Conservation (phyloP, 2,329 filamentous ascomycete species). For the Nemania diffusa region DNA sequence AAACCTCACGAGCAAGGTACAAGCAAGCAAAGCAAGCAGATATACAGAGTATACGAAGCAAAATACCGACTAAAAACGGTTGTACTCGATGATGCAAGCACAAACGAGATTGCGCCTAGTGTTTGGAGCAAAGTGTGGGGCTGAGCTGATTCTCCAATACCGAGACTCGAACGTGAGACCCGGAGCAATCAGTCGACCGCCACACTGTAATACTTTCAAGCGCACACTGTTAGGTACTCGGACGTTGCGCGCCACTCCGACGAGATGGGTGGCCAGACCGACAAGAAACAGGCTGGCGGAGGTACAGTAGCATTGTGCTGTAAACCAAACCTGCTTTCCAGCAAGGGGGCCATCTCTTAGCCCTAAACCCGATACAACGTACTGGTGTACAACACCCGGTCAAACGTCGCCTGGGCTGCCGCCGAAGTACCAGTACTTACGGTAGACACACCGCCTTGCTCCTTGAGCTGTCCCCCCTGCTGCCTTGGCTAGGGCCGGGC, state of each 20-base stretch:
- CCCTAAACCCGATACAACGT: constrained; percentile 13
- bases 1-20: not conserved
- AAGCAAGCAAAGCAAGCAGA: constrained; percentile 6
- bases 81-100: constrained; percentile 31
- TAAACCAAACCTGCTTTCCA: constrained; percentile 36
- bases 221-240: constrained; percentile 9
- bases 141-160: constrained; percentile 25
- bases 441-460: constrained; percentile 50
- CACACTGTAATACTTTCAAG: constrained; percentile 19
- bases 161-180: constrained; percentile 7
- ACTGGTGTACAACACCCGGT: constrained; percentile 16
- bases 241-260: constrained; percentile 25
- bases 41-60: not conserved
- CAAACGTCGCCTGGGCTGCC: constrained; percentile 35
- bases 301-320: constrained; percentile 33
- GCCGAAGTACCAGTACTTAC: constrained; percentile 43
- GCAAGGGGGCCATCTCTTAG: constrained; percentile 27
- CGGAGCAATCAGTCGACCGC: constrained; percentile 25
- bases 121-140: constrained; percentile 15
- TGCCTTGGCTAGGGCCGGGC: constrained; percentile 59
- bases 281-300: constrained; percentile 17
- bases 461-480: constrained; percentile 45
- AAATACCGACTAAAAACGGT: constrained; percentile 11
- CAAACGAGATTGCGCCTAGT: constrained; percentile 29
- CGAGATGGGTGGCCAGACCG: constrained; percentile 32